Conservation (phyloP, 352 stramenopile species). For the Globisporangium ultimum region DNA sequence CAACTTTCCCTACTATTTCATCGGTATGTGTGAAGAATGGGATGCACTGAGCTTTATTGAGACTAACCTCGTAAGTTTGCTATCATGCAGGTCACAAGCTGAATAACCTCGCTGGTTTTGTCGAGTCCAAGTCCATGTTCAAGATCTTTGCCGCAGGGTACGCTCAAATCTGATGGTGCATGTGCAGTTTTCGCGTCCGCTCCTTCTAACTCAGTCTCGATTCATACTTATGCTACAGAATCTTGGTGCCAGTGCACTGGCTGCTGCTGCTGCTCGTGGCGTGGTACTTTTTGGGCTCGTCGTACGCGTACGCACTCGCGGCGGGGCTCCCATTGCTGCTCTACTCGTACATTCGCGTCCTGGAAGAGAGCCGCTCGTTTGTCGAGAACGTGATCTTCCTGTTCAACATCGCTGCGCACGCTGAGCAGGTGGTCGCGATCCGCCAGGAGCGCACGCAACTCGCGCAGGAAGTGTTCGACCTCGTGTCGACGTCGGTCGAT, state of each 20-base stretch:
- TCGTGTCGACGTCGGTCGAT: conserved; percentile 54
- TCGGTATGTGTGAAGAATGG: conserved; percentile 34
- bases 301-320: conserved; percentile 56
- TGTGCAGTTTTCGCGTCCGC: background rate
- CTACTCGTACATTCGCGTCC: conserved; percentile 74
- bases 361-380: conserved; percentile 75
- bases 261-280: conserved; percentile 51
- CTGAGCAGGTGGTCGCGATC: conserved; percentile 52
- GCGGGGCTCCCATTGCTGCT: conserved; percentile 58
- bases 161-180: conserved; percentile 12
- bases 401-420: conserved; percentile 63
- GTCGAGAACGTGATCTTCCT: conserved; percentile 76
- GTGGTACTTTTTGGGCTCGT: conserved; percentile 50
- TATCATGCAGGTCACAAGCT: conserved; percentile 48
- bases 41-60: no score
- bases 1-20: conserved; percentile 78
- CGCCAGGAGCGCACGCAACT: conserved; percentile 51
- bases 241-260: conserved; percentile 70
- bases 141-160: conserved; percentile 73
- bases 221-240: conserved; percentile 23
- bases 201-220: conserved; percentile 7
- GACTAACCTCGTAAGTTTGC: background rate
- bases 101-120: conserved; percentile 60
- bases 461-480: conserved; percentile 48
- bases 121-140: conserved; percentile 79